Conservation (phyloP, 352 stramenopile genomes). For the Peronospora belbahrii region DNA sequence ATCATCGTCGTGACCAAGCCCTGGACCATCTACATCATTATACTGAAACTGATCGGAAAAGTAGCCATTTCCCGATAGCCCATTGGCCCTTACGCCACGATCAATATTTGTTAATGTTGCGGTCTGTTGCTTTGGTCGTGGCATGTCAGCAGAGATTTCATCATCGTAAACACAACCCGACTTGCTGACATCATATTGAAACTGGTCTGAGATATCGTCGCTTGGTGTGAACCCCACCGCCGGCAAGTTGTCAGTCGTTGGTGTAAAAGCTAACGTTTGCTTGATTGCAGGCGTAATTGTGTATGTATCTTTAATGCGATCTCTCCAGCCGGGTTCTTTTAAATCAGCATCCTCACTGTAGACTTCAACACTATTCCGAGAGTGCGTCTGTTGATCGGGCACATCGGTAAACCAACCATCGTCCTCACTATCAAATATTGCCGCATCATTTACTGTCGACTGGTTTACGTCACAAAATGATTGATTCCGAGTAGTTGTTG, state of each 20-base stretch:
- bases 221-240: slow-evolving; percentile 22
- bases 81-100: slow-evolving; percentile 5
- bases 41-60: slow-evolving; percentile 31
- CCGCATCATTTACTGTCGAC: not conserved
- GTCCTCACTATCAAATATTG: slow-evolving; percentile 44
- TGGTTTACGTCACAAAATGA: slow-evolving; percentile 1
- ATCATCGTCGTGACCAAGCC: slow-evolving; percentile 24
- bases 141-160: slow-evolving; percentile 14
- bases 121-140: slow-evolving; percentile 13
- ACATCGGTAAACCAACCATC: slow-evolving; percentile 61
- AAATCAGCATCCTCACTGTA: slow-evolving; percentile 10
- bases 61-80: slow-evolving; percentile 13
- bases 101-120: not conserved
- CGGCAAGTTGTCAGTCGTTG: slow-evolving; percentile 8
- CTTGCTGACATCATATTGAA: slow-evolving; percentile 22
- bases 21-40: slow-evolving; percentile 15
- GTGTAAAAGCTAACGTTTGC: slow-evolving; percentile 3
- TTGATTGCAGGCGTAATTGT: slow-evolving; percentile 11
- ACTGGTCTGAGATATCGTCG: slow-evolving; percentile 31
- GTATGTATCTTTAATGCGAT: slow-evolving; percentile 24
- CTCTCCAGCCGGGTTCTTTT: slow-evolving; percentile 29
- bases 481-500: not conserved
- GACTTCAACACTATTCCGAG: slow-evolving; percentile 7
- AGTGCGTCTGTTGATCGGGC: slow-evolving; percentile 4
- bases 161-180: slow-evolving; percentile 22